Percentiles rank a stretch among this genome's conserved stretches.
Conservation (phyloP, 495 filamentous ascomycete genomes). For the Acidomyces sp. region DNA sequence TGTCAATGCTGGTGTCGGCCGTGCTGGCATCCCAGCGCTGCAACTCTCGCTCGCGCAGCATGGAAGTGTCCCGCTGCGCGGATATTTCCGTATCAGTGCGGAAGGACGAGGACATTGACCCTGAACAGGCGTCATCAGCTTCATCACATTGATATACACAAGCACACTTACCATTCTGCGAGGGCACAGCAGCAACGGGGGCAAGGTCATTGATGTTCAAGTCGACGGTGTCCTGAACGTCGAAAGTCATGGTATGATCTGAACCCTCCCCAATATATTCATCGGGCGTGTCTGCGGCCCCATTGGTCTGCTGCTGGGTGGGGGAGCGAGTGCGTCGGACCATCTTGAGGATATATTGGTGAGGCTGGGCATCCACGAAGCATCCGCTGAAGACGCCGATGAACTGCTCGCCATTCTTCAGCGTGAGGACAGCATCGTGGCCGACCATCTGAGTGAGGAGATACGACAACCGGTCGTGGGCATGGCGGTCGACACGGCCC, state of each 20-base stretch:
- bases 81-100: slow-evolving; percentile 85
- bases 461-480: slow-evolving; percentile 53
- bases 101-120: slow-evolving; percentile 40
- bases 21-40: slow-evolving; percentile 73
- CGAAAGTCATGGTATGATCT: slow-evolving; percentile 64
- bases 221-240: slow-evolving; percentile 62
- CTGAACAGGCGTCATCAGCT: background rate
- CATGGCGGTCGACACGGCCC: slow-evolving; percentile 50
- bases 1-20: slow-evolving; percentile 46
- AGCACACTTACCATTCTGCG: slow-evolving; percentile 54
- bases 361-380: slow-evolving; percentile 40
- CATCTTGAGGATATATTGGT: slow-evolving; percentile 68
- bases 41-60: slow-evolving; percentile 53
- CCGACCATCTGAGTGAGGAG: slow-evolving; percentile 54
- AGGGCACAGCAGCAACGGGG: slow-evolving; percentile 38
- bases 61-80: slow-evolving; percentile 45
- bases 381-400: slow-evolving; percentile 54
- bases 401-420: slow-evolving; percentile 59
- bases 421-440: slow-evolving; percentile 49
- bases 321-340: slow-evolving; percentile 50
- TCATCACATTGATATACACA: background rate
- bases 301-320: slow-evolving; percentile 42
- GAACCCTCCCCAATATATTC: slow-evolving; percentile 49
- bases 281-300: slow-evolving; percentile 35
- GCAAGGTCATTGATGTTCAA: slow-evolving; percentile 46